phyloP scores from a whole-genome alignment of 2,329 filamentous ascomycete genomes.

The Aspergillus carbonarius region DNA sequence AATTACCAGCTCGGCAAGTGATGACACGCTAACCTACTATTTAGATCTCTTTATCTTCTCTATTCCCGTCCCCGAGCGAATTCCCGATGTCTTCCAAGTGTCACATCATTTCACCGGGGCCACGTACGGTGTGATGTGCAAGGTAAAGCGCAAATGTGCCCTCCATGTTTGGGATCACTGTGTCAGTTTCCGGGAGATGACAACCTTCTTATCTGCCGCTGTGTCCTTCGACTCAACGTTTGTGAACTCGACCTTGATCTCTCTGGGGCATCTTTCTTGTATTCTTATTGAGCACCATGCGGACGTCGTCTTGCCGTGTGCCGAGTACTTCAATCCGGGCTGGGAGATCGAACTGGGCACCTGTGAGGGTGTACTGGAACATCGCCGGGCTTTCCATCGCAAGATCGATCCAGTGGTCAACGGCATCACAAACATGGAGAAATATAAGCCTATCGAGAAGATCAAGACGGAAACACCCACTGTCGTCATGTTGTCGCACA shows the following conservation, averaged over 20 bases:
- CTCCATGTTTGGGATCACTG: conserved; percentile 64
- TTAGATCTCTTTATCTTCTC: conserved; percentile 18
- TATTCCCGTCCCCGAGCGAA: conserved; percentile 14
- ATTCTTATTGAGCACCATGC: conserved; percentile 47
- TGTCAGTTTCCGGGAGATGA: conserved; percentile 59
- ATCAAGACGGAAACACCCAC: conserved; percentile 60
- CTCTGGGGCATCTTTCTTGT: conserved; percentile 28
- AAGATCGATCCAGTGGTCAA: conserved; percentile 66
- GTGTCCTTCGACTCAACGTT: conserved; percentile 25
- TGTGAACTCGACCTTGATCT: conserved; percentile 46
- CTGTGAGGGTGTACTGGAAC: conserved; percentile 54
- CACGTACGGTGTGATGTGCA: conserved; percentile 61
- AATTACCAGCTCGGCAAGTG: conserved; percentile 36
- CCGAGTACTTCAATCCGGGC: conserved; percentile 62
- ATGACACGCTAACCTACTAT: neutral
- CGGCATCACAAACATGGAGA: conserved; percentile 63
- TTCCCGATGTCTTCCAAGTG: conserved; percentile 40
- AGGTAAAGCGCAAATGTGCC: conserved; percentile 58
- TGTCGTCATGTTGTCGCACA: conserved; percentile 63
- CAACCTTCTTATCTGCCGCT: conserved; percentile 49
- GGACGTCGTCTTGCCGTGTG: conserved; percentile 57
- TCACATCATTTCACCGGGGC: conserved; percentile 62
- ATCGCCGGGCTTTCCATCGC: conserved; percentile 56
- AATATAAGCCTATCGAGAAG: conserved; percentile 59
- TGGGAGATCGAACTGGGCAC: conserved; percentile 64